Evolutionary conservation across 257 asterid species (phyloP), one percentile per base, ranked within the genome.

Genomic region (Henckelia pumila): DNA sequence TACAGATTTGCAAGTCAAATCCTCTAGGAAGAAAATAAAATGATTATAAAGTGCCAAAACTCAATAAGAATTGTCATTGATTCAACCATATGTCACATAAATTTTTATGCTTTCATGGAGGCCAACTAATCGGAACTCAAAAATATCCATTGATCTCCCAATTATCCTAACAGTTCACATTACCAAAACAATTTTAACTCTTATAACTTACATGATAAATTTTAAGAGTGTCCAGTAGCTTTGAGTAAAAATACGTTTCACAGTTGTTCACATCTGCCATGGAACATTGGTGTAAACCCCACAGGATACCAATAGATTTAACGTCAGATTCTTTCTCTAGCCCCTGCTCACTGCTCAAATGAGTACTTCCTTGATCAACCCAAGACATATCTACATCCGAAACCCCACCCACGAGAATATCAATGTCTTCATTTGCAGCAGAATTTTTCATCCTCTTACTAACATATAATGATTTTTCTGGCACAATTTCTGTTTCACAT

Each of bases 391-490:
- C 82, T 22, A 71, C 40, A 63, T 71, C 83, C 64, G 89, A 69
- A 61, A 89, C 81, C 78, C 96, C 97, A 76, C 85, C 76, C 60
- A 92, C 74, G 26, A 82, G 49, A 63, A 92, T 85, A 79, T 92
- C 95, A 66, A 73, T 47, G 64, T 88, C 88, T 68, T 83, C 93
- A 70, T 67, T 73, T 67, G 65, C 76, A 61, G 25, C 28, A 67
- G 75, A 75, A 19, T 59, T 75, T 83, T 86, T 92, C 82, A 84
- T 74, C 86, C 83, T 88, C 83, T 89, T 92, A 64, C 73, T 75
- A 64, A 40, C 58, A 63, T 62, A 76, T 58, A 57, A 71, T 70
- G 56, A 10, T 59, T 77, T 73, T 57, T 76, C 84, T n/a, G 76
- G 26, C 2, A 17, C 67, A 79, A 62, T 59, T 47, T 86, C 88